Evolutionary conservation across 345 rosid genomes (phyloP), one percentile per base, ranked within the genome.

Genomic region (Psidium guajava): DNA sequence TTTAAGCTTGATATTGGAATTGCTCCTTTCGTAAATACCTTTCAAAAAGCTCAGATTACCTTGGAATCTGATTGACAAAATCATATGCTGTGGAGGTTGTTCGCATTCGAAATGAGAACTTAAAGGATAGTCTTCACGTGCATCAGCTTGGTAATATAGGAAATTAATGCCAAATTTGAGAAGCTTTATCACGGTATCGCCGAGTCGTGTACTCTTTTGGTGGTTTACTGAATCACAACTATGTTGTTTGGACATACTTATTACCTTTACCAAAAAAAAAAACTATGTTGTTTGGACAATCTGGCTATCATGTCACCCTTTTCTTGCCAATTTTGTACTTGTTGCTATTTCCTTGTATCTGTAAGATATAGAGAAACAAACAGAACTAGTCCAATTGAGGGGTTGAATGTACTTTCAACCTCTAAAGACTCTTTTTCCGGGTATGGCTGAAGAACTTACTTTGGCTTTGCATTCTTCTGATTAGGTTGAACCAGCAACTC

Each of bases 401-500:
- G 74, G 11, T 28, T 61, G 42, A 27, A 15, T 51, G 27, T 58
- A 44, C 44, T 56, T 58, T 82, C 85, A 56, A 27, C 56, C 50
- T 73, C 44, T 64, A 18, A 32, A 32, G 77, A 32, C 77, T 69
- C 13, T 11, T 69, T 69, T 36, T 32, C 9, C 11, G 77, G 36
- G 25, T 32, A 64, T 69, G 77, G 77, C 47, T 69, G 77, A 69
- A 69, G 77, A 81, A 44, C 73, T 58, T 58, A 28, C 40, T 42
- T 32, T 59, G 77, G 54, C 42, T 36, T 57, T 83, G 22, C 54
- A 20, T 50, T n/a, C 74, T 89, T 57, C 86, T 89, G 83, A 53
- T 36, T 92, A 97, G 99, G 94, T 97, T 84, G 99, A 97, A 92
- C 95, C 99, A 27, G 98, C 99, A 81, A 95, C 98, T 88, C 99